Evolutionary conservation across 2,329 filamentous ascomycete genomes (phyloP).

Genomic region (Thielaviopsis populi): DNA sequence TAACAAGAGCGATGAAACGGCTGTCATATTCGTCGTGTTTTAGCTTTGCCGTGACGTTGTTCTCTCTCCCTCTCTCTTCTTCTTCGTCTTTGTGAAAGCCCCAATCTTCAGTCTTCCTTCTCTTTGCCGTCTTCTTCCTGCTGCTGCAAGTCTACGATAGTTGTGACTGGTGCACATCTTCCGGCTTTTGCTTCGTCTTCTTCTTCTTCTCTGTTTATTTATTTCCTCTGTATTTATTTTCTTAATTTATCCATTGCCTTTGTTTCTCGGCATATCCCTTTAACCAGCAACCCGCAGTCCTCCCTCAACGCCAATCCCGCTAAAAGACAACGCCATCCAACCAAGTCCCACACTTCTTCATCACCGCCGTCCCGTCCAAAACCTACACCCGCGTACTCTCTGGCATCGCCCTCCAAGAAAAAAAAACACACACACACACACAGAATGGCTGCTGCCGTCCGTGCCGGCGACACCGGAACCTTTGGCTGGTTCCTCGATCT

Average conservation of each 20-base stretch:
- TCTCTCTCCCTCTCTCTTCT: neutral
- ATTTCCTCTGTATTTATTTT: slow-evolving; percentile 17
- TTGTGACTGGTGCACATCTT: neutral
- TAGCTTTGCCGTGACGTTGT: neutral
- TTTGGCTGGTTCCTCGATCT: slow-evolving; percentile 43
- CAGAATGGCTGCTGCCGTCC: slow-evolving; percentile 16
- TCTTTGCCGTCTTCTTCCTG: neutral
- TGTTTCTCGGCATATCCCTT: neutral
- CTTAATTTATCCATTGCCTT: slow-evolving; percentile 1
- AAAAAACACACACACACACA: neutral
- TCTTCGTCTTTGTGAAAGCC: neutral
- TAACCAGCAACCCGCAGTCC: neutral
- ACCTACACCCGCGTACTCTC: no score
- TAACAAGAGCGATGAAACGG: neutral
- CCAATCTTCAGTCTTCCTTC: slow-evolving; percentile 16
- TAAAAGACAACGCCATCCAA: neutral
- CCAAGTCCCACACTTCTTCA: neutral
- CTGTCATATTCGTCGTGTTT: neutral
- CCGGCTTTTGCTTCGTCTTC: neutral
- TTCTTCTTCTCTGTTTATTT: slow-evolving; percentile 1
- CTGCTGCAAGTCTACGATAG: neutral
- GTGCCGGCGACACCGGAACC: slow-evolving; percentile 25
- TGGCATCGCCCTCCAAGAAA: neutral
- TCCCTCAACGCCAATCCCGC: neutral
- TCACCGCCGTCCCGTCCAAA: neutral